phyloP scores from a whole-genome alignment of 441 rosid species.

The Adansonia madagascariensis region DNA sequence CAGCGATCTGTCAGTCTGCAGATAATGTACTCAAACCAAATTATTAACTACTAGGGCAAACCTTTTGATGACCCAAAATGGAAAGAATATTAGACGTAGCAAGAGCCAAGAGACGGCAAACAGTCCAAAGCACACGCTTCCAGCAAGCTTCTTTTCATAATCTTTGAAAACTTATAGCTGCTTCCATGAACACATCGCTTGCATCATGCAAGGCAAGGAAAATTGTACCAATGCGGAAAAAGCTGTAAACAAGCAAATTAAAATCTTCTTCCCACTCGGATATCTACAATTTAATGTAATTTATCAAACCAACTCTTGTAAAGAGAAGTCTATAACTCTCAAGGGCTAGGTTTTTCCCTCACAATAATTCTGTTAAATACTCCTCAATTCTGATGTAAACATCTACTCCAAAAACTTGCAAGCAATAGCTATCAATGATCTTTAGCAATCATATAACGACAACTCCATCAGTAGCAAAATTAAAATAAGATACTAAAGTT shows the following conservation, averaged over 20 bases:
- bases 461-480: background rate
- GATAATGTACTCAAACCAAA: constrained; percentile 23
- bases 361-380: background rate
- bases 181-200: constrained; percentile 87
- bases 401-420: background rate
- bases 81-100: constrained; percentile 78
- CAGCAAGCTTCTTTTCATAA: constrained; percentile 79
- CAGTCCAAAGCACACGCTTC: constrained; percentile 79
- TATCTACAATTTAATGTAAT: constrained; percentile 10
- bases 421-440: constrained; percentile 1
- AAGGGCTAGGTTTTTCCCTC: background rate
- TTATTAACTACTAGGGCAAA: constrained; percentile 37
- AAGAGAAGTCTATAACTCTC: background rate
- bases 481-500: background rate
- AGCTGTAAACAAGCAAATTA: constrained; percentile 47
- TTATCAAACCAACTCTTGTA: background rate
- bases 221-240: constrained; percentile 80
- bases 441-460: background rate
- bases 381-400: constrained; percentile 12
- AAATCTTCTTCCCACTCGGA: constrained; percentile 10
- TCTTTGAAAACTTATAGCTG: constrained; percentile 85
- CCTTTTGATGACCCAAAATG: constrained; percentile 85
- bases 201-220: constrained; percentile 86
- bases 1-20: constrained; percentile 21
- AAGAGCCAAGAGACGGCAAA: constrained; percentile 88